Conservation (phyloP, 495 filamentous ascomycete species). For the Penicillium antarcticum region DNA sequence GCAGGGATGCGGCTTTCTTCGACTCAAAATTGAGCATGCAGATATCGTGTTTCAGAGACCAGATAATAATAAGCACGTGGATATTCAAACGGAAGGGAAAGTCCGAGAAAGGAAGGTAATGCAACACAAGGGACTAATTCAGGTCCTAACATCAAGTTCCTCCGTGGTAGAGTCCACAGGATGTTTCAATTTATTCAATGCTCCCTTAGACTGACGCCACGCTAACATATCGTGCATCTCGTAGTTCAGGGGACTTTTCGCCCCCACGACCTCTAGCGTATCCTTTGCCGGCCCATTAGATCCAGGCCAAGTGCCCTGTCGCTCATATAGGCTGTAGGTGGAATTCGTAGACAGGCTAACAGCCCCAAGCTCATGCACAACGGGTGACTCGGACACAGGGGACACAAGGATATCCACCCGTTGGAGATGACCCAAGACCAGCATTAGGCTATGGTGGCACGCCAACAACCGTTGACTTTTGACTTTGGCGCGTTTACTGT, state of each 20-base stretch:
- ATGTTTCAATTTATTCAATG: not conserved
- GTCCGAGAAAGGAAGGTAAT: not conserved
- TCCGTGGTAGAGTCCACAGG: not conserved
- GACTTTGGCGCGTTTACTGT: slow-evolving; percentile 17
- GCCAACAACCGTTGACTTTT: slow-evolving; percentile 17
- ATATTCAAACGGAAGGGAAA: not conserved
- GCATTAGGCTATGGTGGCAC: slow-evolving; percentile 22
- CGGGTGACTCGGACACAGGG: not conserved
- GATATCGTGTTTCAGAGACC: too few relatives aligned
- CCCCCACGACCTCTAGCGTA: not conserved
- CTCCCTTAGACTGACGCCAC: slow-evolving; percentile 19
- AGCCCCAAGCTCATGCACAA: not conserved
- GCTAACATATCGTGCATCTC: slow-evolving; percentile 24
- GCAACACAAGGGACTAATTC: not conserved
- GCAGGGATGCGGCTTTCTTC: too few relatives aligned
- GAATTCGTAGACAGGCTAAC: not conserved
- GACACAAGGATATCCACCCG: slow-evolving; percentile 4
- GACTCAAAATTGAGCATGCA: too few relatives aligned
- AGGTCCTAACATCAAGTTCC: not conserved
- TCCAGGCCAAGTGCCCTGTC: not conserved
- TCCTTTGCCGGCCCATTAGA: not conserved
- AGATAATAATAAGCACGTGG: not conserved
- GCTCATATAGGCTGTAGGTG: not conserved
- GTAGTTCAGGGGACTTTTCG: not conserved
- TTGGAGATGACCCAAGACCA: slow-evolving; percentile 20